Evolutionary conservation across 2,329 filamentous ascomycete species (phyloP), one percentile per base, ranked within the genome.

Genomic region (Apiospora aurea): DNA sequence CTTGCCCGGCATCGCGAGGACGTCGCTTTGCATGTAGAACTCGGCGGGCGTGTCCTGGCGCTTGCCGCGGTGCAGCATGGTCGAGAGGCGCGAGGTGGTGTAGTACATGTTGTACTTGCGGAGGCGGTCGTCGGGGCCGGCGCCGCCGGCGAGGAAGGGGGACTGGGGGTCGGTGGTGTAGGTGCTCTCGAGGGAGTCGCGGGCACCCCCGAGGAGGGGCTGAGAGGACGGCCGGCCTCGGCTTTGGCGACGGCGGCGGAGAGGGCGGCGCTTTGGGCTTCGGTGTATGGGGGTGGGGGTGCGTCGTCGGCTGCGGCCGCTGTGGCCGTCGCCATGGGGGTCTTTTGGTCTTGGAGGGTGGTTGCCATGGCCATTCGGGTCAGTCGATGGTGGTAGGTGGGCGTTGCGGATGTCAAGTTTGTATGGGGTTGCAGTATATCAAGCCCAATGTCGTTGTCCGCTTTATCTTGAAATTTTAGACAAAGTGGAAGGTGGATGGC

Each of bases 21-120:
- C 14, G 67, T 69, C 67, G 67, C 26, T 49, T 44, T 69, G 67
- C 67, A 69, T 69, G 43, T n/a, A 38, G 26, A 38, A 69, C 67
- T 69, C 67, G 67, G 67, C 67, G 16, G 44, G 26, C 67, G 67
- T n/a, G 29, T 49, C 44, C 18, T 34, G 26, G 57, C 57, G 57
- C 24, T 41, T 38, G 67, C 67, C 44, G 67, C 67, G 67, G 43
- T 69, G 67, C 44, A 69, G 67, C 26, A 38, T 4, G 16, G 10
- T 10, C 26, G 67, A 69, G 26, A 69, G 67, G 18, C 67, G 67
- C 44, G 67, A 69, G 4, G 44, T 24, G 18, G 67, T 69, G 67
- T 69, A 69, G 44, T 49, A 69, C 67, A 69, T 69, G 67, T 69
- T 69, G 67, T 69, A 69, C 67, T 69, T 69, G 26, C 67, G 67